These are phyloP conservation scores for Clathrus columnatus DNA, from an alignment of 768 basidiomycete species.

Conservation along the genomic window DNA sequence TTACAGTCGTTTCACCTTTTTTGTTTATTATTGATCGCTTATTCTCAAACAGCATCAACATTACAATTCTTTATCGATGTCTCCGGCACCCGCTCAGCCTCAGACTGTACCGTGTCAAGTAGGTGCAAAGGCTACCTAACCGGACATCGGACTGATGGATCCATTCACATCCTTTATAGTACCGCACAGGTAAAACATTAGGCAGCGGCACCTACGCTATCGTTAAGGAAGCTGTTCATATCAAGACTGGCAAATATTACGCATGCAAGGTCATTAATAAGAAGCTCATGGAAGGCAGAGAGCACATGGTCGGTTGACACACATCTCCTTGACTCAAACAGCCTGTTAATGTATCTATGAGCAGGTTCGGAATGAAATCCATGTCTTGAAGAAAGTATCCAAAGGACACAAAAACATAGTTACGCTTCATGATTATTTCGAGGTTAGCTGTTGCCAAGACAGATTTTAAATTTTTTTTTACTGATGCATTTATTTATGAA, in stretches of 20 bases:
- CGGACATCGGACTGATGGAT: not conserved
- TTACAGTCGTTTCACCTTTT: not conserved
- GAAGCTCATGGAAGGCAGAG: slow-evolving; percentile 95
- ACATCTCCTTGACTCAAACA: slow-evolving; percentile 4
- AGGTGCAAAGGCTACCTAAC: not conserved
- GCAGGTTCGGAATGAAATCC: slow-evolving; percentile 94
- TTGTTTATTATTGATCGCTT: not conserved
- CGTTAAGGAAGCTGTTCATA: slow-evolving; percentile 91
- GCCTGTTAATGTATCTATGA: not conserved
- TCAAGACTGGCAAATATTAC: slow-evolving; percentile 88
- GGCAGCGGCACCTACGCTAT: slow-evolving; percentile 93
- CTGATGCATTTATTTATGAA: too few relatives aligned
- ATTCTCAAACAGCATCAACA: not conserved
- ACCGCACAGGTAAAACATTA: slow-evolving; percentile 79
- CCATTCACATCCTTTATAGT: slow-evolving; percentile 33
- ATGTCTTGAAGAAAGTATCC: slow-evolving; percentile 88
- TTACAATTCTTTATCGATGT: not conserved
- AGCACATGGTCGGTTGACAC: slow-evolving; percentile 74
- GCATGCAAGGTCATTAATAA: slow-evolving; percentile 99
- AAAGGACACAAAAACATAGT: slow-evolving; percentile 88
- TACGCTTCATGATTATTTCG: slow-evolving; percentile 92
- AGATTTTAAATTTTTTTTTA: too few relatives aligned
- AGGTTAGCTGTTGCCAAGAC: slow-evolving; percentile 39
- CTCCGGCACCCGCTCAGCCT: slow-evolving; percentile 1
- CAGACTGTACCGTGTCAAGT: slow-evolving; percentile 15